Base-by-base conservation (phyloP, 352 stramenopile genomes). In the Phytophthora pluvialis region DNA sequence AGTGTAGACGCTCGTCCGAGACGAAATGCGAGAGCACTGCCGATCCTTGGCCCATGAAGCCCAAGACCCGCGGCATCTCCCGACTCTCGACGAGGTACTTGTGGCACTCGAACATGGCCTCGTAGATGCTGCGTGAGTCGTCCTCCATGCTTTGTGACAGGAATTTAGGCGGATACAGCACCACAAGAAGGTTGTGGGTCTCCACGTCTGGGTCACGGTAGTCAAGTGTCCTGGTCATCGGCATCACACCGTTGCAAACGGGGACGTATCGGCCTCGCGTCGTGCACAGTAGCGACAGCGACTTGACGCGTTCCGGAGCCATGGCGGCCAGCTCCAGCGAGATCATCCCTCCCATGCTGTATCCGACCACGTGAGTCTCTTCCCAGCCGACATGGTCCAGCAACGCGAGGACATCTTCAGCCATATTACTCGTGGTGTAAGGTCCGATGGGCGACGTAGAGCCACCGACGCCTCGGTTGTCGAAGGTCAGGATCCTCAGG, bases 291-390 rank as follows among this genome's bases (percentile, higher is more conserved):
- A 88, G 43, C 36, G 75, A 73, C 9, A 88, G 36, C 6, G 78
- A 85, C 15, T 66, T 57, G 0, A 88, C 66, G 1, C 73, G 71
- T 12, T 78, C 35, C 3, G 73, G 68, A 2, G 68, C 67, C 45
- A 68, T 38, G 26, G 66, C 40, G 0, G 71, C 67, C 3, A 85
- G 51, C 45, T 88, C 73, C 43, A 82, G 51, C 5, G 78, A 67
- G 39, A 83, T 78, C 78, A 87, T 85, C 11, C 76, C 78, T 36
- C 76, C 76, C 66, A 86, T 81, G 44, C 72, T 79, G 64, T 70
- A 73, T 45, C 77, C 75, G 18, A 81, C 65, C 28, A 86, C 31
- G 32, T 86, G 77, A 6, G 52, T 50, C 13, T 64, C 56, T 12
- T 56, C 32, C 77, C 77, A 86, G n/a, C 60, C 58, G 3, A 86